Base-by-base conservation (phyloP, 2,329 filamentous ascomycete genomes). In the Lasiodiplodia sp. region DNA sequence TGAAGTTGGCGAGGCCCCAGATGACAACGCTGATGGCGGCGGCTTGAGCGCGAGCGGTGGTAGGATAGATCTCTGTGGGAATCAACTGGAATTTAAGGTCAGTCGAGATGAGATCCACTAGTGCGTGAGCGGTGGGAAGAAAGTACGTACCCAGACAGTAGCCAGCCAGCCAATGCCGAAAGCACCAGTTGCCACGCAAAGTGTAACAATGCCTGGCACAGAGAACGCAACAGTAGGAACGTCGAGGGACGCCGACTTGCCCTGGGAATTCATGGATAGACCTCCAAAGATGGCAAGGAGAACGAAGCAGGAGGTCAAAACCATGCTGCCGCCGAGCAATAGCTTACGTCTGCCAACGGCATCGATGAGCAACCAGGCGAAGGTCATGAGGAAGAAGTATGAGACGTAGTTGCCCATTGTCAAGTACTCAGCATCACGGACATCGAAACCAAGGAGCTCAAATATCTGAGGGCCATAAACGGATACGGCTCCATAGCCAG, bases 401-500 rank as follows among this genome's bases (percentile, higher is more conserved):
- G 84, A 87, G 51, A 87, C 77, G 77, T 89, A 89, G 77, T 90
- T 90, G 34, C 82, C 86, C 56, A 88, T 82, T 0, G 87, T 89
- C 16, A 88, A 77, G 70, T 84, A 86, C 74, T 90, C 87, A 1
- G 87, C 83, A 18, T 77, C 78, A 4, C 77, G 78, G 44, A 84
- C 82, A 21, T 77, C 75, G 74, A 89, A 88, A 18, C 87, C 87
- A 3, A 89, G 83, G 11, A 89, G 83, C 23, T 87, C 83, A 74
- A 89, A 89, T 66, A 89, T 89, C 71, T 89, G 88, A 2, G 87
- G 87, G 0, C 87, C 88, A 69, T 89, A 89, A 2, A 89, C 87
- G 21, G 84, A 87, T 2, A 90, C 86, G 0, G 87, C 88, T 2
- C 86, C 86, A 67, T 88, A 88, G 4, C 86, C 85, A 0, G 86